Evolutionary conservation across 345 rosid species (phyloP), one percentile per base, ranked within the genome.

Genomic region (Carallia pectinifolia): DNA sequence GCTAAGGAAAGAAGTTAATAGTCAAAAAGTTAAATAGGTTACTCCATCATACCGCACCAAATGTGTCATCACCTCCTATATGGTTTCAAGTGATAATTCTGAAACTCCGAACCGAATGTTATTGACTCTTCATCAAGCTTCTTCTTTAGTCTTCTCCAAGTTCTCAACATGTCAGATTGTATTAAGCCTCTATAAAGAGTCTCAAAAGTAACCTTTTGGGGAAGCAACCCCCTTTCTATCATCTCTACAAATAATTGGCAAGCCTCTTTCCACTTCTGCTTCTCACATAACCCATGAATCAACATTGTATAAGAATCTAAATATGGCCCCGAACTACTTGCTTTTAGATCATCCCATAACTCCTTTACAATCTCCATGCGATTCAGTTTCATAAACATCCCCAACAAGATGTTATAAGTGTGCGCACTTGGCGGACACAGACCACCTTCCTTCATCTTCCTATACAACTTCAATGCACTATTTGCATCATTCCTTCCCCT

Each of bases 61-160:
- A 12, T 23, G 59, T 55, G 13, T 8, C 6, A 61, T 85, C 81
- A 89, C 83, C 93, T 80, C 82, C 77, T 78, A 53, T 86, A 88
- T 5, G 88, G 95, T 74, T 89, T 85, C 34, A 94, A 81, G 67
- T 82, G 81, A 77, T 91, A 89, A 50, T 76, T 74, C 54, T 85
- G 84, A 62, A 91, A 89, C 80, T 94, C 96, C 4, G 90, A 81
- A 39, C 89, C 95, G 65, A 89, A 88, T 0, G 87, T 84, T 65
- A 86, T 82, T 0, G 91, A 88, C 67, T 94, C 96, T 56, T 88
- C 83, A 53, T 94, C 93, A 12, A 91, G 93, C 80, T 79, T 91
- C 84, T 85, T 91, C 87, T 89, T 91, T 83, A 94, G 76, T 73
- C 96, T 87, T 79, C 93, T 88, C 97, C 98, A 91, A 18, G 91